A percentile compares a stretch with the other conserved stretches of the same genome.
These are phyloP conservation scores for Ceratocystis eucalypticola DNA, from an alignment of 2,329 filamentous ascomycete species.

Conservation along the genomic window DNA sequence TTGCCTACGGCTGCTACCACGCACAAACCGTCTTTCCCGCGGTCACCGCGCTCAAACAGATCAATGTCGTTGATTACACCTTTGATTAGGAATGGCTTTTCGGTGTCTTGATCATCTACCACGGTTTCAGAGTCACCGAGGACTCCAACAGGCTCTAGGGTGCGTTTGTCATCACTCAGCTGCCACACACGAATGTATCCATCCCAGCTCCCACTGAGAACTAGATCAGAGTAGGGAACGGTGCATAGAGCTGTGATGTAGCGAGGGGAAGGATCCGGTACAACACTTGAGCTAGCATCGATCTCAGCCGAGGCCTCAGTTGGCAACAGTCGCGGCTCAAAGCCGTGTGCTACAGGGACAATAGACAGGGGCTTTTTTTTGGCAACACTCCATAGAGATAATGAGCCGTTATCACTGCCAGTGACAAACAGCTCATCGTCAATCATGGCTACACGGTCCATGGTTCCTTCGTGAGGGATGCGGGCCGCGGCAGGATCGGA, in stretches of 20 bases:
- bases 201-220: conserved; percentile 91
- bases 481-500: conserved; percentile 30
- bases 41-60: conserved; percentile 70
- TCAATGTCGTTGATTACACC: conserved; percentile 83
- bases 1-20: conserved; percentile 77
- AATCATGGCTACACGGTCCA: conserved; percentile 83
- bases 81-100: conserved; percentile 33
- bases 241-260: conserved; percentile 83
- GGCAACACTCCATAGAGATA: conserved; percentile 75
- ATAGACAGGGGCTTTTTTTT: conserved; percentile 92
- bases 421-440: conserved; percentile 84
- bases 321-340: conserved; percentile 57
- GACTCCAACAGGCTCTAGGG: conserved; percentile 57
- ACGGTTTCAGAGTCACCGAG: conserved; percentile 29
- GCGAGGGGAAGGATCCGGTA: conserved; percentile 55
- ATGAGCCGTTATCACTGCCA: conserved; percentile 76
- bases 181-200: conserved; percentile 77
- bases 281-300: conserved; percentile 44
- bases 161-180: conserved; percentile 68
- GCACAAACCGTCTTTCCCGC: conserved; percentile 63
- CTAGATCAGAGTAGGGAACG: conserved; percentile 78
- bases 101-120: conserved; percentile 21
- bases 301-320: conserved; percentile 61
- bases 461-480: conserved; percentile 64
- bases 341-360: conserved; percentile 67